Conservation (phyloP, 441 rosid species). For the Croton setiger region DNA sequence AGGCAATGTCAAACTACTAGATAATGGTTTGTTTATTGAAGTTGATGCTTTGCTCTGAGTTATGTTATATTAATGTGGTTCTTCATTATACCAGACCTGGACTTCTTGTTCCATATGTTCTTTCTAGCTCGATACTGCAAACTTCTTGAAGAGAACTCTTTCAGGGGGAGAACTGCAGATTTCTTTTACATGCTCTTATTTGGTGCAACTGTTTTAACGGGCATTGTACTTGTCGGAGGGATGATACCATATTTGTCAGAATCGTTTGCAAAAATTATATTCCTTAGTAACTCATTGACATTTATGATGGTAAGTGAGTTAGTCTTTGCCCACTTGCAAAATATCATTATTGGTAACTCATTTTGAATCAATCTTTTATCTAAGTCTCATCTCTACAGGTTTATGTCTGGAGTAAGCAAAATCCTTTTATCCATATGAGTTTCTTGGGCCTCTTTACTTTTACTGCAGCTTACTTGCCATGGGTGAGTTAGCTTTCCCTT, state of each 20-base stretch:
- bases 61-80: slow-evolving; percentile 18
- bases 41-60: neutral
- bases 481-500: slow-evolving; percentile 57
- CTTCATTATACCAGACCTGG: slow-evolving; percentile 63
- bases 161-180: slow-evolving; percentile 98
- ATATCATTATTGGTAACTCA: slow-evolving; percentile 13
- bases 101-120: slow-evolving; percentile 99
- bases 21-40: slow-evolving; percentile 7
- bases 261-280: slow-evolving; percentile 90
- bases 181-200: slow-evolving; percentile 97
- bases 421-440: slow-evolving; percentile 98
- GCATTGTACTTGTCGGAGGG: slow-evolving; percentile 89
- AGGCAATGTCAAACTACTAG: slow-evolving; percentile 7
- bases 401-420: slow-evolving; percentile 99
- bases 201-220: slow-evolving; percentile 87
- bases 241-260: slow-evolving; percentile 92
- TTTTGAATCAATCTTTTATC: slow-evolving; percentile 8
- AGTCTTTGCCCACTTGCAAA: slow-evolving; percentile 14
- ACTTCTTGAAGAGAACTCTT: slow-evolving; percentile 98
- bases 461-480: slow-evolving; percentile 96
- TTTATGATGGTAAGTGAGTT: slow-evolving; percentile 86
- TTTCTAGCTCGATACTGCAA: slow-evolving; percentile 99
- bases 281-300: slow-evolving; percentile 98
- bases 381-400: slow-evolving; percentile 47
- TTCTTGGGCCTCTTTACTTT: slow-evolving; percentile 96